Evolutionary conservation across 176 grass and related monocot genomes (phyloP).

Genomic region (Paspalum vaginatum): DNA sequence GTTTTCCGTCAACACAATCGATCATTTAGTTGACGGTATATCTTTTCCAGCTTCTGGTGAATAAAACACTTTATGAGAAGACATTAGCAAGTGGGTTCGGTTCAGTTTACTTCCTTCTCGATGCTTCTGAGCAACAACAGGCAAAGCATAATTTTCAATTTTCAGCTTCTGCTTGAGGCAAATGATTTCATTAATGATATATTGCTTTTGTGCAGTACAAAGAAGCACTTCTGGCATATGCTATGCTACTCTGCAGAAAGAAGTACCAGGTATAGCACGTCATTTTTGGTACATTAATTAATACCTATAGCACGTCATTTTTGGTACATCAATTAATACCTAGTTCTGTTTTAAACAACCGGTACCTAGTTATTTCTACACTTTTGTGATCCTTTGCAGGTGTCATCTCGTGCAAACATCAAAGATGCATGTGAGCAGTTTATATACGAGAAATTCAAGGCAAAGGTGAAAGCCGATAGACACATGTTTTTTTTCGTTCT

Average conservation of each 20-base stretch:
- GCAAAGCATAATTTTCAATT: background rate
- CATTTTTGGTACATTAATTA: background rate
- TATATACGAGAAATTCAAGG: conserved; percentile 77
- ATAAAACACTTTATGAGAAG: conserved; percentile 92
- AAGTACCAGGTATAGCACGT: conserved; percentile 65
- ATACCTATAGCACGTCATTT: conserved; percentile 35
- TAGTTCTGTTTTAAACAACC: background rate
- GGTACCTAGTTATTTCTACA: background rate
- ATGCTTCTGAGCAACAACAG: conserved; percentile 99
- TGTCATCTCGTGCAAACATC: conserved; percentile 60
- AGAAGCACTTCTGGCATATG: conserved; percentile 89
- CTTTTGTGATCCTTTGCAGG: conserved; percentile 41
- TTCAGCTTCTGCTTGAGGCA: background rate
- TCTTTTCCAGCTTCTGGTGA: conserved; percentile 80
- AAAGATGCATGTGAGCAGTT: conserved; percentile 69
- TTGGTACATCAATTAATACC: background rate
- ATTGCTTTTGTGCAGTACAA: conserved; percentile 66
- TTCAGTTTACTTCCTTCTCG: conserved; percentile 92
- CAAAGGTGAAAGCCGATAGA: conserved; percentile 52
- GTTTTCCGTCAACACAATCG: background rate
- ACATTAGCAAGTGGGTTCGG: conserved; percentile 95
- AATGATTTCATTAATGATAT: background rate
- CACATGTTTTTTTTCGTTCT: background rate
- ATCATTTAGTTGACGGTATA: conserved; percentile 27
- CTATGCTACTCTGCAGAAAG: conserved; percentile 64